phyloP scores from a whole-genome alignment of 108 stramenopile species.

The Cyclostephanos tholiformis region DNA sequence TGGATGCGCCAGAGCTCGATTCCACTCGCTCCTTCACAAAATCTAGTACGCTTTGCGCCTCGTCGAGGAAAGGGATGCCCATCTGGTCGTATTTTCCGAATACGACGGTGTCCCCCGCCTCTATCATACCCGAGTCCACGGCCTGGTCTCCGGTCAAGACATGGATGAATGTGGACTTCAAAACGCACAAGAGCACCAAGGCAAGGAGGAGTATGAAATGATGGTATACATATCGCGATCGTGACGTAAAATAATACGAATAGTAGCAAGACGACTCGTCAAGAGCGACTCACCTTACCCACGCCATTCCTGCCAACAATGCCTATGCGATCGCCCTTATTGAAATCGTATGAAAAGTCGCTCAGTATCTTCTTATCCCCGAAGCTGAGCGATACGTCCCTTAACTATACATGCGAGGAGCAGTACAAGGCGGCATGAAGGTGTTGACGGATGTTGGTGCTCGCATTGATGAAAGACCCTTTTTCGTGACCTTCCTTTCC shows the following conservation, averaged over 20 bases:
- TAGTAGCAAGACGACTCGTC: background rate
- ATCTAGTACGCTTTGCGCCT: constrained; percentile 71
- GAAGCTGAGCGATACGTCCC: constrained; percentile 69
- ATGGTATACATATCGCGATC: background rate
- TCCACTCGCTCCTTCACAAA: constrained; percentile 78
- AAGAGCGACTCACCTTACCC: constrained; percentile 46
- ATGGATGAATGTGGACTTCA: constrained; percentile 70
- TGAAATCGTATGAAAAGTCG: constrained; percentile 85
- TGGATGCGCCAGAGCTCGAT: constrained; percentile 39
- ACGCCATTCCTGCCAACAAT: constrained; percentile 86
- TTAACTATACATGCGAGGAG: constrained; percentile 34
- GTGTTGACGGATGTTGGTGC: background rate
- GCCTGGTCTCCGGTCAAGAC: constrained; percentile 63
- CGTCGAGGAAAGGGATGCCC: constrained; percentile 65
- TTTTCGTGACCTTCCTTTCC: no score
- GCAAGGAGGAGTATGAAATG: background rate
- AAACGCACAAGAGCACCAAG: background rate
- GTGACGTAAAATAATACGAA: background rate
- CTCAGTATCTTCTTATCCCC: constrained; percentile 69
- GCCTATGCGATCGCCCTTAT: constrained; percentile 76
- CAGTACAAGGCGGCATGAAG: background rate
- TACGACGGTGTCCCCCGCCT: constrained; percentile 80
- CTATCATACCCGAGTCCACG: constrained; percentile 62
- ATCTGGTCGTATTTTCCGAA: constrained; percentile 86
- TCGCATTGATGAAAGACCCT: no score